A percentile compares a stretch with the other conserved stretches of the same genome.
phyloP scores from a whole-genome alignment of 1,284 basidiomycete species.

The Trametes versicolor region DNA sequence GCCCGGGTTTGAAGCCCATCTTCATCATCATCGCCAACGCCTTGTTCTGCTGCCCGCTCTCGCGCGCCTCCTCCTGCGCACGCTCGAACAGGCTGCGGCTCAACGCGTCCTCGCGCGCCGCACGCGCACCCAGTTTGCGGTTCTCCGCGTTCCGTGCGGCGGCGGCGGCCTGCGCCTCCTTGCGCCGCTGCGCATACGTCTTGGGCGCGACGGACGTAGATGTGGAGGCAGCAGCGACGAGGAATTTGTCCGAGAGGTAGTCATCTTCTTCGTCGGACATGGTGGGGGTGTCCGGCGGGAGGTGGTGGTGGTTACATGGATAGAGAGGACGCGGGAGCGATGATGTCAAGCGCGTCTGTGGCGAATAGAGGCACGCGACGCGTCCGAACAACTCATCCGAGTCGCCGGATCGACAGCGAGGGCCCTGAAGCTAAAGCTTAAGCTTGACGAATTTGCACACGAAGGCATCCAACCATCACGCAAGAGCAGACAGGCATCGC shows the following conservation, averaged over 20 bases:
- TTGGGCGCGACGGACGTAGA: slow-evolving; percentile 49
- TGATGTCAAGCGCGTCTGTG: slow-evolving; percentile 18
- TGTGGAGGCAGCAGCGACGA: slow-evolving; percentile 53
- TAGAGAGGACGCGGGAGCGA: not conserved
- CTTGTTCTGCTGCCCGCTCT: slow-evolving; percentile 60
- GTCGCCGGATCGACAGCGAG: too few species aligned
- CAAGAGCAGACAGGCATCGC: slow-evolving; percentile 15
- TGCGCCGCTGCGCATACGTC: slow-evolving; percentile 75
- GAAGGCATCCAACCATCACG: not conserved
- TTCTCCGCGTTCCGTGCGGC: slow-evolving; percentile 73
- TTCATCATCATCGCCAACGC: slow-evolving; percentile 89
- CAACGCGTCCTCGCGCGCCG: slow-evolving; percentile 79
- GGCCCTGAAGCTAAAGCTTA: too few species aligned
- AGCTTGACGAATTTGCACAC: too few species aligned
- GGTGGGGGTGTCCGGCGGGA: not conserved
- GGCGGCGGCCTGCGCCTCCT: slow-evolving; percentile 65
- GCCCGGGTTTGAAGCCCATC: slow-evolving; percentile 88
- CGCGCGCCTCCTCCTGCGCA: slow-evolving; percentile 70
- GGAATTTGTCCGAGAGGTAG: slow-evolving; percentile 87
- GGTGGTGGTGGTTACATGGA: slow-evolving; percentile 15
- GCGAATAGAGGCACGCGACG: not conserved
- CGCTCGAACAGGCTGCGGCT: slow-evolving; percentile 81
- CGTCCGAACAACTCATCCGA: not conserved
- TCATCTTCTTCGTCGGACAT: slow-evolving; percentile 84
- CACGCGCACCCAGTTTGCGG: slow-evolving; percentile 72